Conservation (phyloP, 495 filamentous ascomycete species). For the Penicillium robsamsonii region DNA sequence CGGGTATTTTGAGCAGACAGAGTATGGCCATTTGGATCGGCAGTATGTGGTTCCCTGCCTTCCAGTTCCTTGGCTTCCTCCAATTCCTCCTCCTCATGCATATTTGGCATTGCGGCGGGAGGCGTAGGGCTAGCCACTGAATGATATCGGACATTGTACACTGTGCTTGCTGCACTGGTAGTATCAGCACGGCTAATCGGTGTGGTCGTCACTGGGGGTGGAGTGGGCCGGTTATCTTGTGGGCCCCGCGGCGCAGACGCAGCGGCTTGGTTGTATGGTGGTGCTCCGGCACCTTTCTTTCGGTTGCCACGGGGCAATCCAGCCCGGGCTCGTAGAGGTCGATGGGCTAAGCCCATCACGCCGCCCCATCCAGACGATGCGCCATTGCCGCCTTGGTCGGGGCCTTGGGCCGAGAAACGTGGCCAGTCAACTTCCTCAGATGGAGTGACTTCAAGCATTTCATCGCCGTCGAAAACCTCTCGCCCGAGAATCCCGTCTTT, state of each 20-base stretch:
- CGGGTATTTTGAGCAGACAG: constrained; percentile 19
- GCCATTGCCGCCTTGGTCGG: constrained; percentile 39
- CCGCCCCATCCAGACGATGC: constrained; percentile 47
- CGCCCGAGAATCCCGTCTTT: constrained; percentile 93
- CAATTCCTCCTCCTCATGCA: constrained; percentile 38
- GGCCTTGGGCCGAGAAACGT: constrained; percentile 32
- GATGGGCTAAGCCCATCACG: constrained; percentile 41
- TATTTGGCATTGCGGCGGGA: constrained; percentile 42
- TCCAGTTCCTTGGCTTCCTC: constrained; percentile 34
- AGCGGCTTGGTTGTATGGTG: constrained; percentile 18
- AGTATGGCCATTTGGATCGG: constrained; percentile 12
- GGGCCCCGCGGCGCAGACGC: constrained; percentile 19
- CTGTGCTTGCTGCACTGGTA: constrained; percentile 73
- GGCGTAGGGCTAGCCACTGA: constrained; percentile 68
- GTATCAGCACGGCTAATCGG: constrained; percentile 78
- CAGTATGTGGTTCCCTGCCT: constrained; percentile 14
- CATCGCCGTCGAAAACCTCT: constrained; percentile 95
- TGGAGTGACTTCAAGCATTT: constrained; percentile 80
- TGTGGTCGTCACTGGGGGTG: constrained; percentile 62
- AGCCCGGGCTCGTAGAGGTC: constrained; percentile 39
- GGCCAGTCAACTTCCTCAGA: constrained; percentile 58
- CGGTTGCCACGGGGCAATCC: constrained; percentile 27
- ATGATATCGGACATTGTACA: constrained; percentile 82
- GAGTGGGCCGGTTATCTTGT: constrained; percentile 52
- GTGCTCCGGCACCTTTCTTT: constrained; percentile 22